Evolutionary conservation across 208 protist genomes (phyloP).

Genomic region (Leishmania guyanensis): DNA sequence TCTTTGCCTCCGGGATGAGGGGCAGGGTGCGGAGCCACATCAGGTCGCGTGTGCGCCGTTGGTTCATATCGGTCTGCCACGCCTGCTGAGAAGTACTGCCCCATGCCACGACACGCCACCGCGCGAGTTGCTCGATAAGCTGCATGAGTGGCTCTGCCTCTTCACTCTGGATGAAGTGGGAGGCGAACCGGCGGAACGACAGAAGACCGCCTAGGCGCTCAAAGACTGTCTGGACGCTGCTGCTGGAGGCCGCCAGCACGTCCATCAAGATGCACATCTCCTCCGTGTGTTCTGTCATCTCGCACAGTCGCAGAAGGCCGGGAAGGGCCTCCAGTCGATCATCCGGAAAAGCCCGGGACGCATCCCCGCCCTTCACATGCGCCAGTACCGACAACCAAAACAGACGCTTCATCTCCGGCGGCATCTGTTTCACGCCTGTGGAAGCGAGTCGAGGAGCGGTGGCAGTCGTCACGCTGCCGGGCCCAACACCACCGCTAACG

Average conservation of each 20-base stretch:
- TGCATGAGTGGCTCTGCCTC: conserved; percentile 47
- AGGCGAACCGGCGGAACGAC: conserved; percentile 60
- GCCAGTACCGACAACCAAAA: conserved; percentile 71
- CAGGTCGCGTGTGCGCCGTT: conserved; percentile 50
- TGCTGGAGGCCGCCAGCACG: conserved; percentile 56
- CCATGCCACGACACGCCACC: conserved; percentile 56
- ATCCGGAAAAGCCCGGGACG: conserved; percentile 56
- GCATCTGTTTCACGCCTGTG: conserved; percentile 51
- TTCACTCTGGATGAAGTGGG: conserved; percentile 38
- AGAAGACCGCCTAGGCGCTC: conserved; percentile 70
- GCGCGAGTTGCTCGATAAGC: conserved; percentile 61
- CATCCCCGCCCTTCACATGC: conserved; percentile 61
- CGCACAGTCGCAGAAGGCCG: conserved; percentile 71
- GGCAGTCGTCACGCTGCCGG: conserved; percentile 8
- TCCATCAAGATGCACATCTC: conserved; percentile 67
- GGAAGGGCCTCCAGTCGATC: conserved; percentile 52
- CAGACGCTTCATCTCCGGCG: conserved; percentile 68
- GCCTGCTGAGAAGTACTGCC: conserved; percentile 58
- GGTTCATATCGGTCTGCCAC: conserved; percentile 61
- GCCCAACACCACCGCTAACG: conserved; percentile 13
- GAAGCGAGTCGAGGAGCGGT: conserved; percentile 26
- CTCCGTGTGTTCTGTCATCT: conserved; percentile 56
- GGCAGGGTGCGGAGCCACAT: conserved; percentile 62
- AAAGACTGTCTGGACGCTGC: conserved; percentile 64
- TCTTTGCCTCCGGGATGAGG: conserved; percentile 51